A percentile compares a stretch with the other conserved stretches of the same genome.
Evolutionary conservation across 768 basidiomycete species (phyloP).

Genomic region (Russula vinacea): DNA sequence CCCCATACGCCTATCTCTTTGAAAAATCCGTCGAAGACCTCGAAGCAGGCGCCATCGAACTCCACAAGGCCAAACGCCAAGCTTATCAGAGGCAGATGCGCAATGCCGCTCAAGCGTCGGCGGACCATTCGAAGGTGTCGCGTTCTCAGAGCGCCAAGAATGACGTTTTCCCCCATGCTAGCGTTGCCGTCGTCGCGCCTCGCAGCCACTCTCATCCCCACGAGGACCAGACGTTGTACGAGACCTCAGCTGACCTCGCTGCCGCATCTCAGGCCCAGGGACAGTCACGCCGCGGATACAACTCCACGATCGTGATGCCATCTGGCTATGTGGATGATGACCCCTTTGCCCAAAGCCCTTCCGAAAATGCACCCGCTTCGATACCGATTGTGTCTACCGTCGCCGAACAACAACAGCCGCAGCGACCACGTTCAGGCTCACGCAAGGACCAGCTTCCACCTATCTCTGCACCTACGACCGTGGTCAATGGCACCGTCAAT

Average conservation of each 20-base stretch:
- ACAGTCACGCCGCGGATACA: constrained; percentile 36
- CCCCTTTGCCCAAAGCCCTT: constrained; percentile 51
- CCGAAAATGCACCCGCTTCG: constrained; percentile 38
- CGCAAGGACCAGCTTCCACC: constrained; percentile 25
- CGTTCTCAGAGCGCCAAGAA: constrained; percentile 57
- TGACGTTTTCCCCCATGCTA: constrained; percentile 41
- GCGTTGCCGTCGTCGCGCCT: constrained; percentile 34
- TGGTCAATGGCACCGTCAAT: constrained; percentile 39
- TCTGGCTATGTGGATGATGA: constrained; percentile 57
- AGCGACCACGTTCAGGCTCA: constrained; percentile 15
- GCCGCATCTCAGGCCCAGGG: constrained; percentile 36
- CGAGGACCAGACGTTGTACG: constrained; percentile 47
- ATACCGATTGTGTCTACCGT: constrained; percentile 35
- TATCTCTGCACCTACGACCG: constrained; percentile 4
- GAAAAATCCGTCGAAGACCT: constrained; percentile 70
- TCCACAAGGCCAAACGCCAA: constrained; percentile 78
- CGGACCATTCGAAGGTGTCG: constrained; percentile 36
- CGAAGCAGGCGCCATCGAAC: constrained; percentile 76
- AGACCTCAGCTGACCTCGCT: constrained; percentile 63
- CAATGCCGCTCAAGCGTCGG: constrained; percentile 42
- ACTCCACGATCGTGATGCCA: constrained; percentile 42
- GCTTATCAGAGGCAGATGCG: constrained; percentile 82
- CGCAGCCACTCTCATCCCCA: constrained; percentile 50
- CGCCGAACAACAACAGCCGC: constrained; percentile 22
- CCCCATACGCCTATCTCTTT: constrained; percentile 61